Evolutionary conservation across 2,329 filamentous ascomycete species (phyloP), one percentile per base, ranked within the genome.

Genomic region (Penicillium sp.): DNA sequence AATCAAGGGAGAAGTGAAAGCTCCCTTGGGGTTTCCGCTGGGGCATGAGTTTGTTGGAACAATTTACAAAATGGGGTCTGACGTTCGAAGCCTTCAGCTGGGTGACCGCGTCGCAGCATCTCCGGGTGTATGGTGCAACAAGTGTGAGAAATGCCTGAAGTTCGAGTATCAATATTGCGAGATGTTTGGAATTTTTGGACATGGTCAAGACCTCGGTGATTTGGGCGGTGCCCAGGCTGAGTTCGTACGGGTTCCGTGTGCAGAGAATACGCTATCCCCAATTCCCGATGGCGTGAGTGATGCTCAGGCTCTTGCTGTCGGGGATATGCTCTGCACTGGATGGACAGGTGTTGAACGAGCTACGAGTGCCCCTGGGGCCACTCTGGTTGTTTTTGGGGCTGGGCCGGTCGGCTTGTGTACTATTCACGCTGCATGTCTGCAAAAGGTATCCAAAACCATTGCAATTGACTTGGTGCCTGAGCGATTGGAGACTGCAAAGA

Each of bases 41-140:
- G 40, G 40, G 3, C 40, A 43, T 30, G 40, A 43, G 13, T 43
- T 29, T 30, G 40, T 43, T 24, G 40, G 40, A 18, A 43, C 24
- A n/a, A 30, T 43, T 9, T 3, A 43, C 15, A 3, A 43, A 13
- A 3, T 43, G 12, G 40, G 40, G 7, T 20, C 40, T 3, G 40
- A 43, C 10, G 26, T 43, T 6, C 24, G 13, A 43, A 15, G 15
- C 7, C 8, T 43, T 24, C 30, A 30, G n/a, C 10, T 43, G n/a
- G 40, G 40, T 30, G 40, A 43, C 10, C 40, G 40, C 7, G 40
- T 43, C 26, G 40, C 27, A 4, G 24, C 26, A 20, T 43, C 40
- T 17, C 24, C 40, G 8, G 40, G 40, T 9, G 40, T 43, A 13
- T 43, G 40, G 40, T 43, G 40, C 40, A 32, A 32, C n/a, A 13